Evolutionary conservation across 768 basidiomycete genomes (phyloP).

Genomic region (Astraeus odoratus): DNA sequence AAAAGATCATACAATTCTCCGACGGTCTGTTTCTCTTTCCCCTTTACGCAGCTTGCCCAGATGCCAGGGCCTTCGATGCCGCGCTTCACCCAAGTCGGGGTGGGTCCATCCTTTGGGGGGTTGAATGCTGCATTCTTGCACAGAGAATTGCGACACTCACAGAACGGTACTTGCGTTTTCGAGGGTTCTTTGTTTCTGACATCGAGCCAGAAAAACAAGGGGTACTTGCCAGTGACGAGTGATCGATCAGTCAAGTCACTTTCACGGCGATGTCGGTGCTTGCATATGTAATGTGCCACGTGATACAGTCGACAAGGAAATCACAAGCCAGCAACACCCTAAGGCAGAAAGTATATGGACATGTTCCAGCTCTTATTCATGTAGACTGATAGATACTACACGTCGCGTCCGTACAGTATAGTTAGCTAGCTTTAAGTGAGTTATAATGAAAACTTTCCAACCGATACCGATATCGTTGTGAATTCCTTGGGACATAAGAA

Average conservation of each 20-base stretch:
- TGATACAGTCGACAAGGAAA: too few relatives aligned
- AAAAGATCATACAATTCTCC: conserved; percentile 77
- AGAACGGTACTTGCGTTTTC: conserved; percentile 47
- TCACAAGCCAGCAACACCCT: too few relatives aligned
- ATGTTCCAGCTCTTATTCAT: conserved; percentile 21
- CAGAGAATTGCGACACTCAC: conserved; percentile 26
- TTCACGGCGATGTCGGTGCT: too few relatives aligned
- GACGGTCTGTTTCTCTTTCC: conserved; percentile 73
- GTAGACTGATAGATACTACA: conserved; percentile 8
- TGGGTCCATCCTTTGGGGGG: conserved; percentile 46
- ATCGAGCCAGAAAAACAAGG: conserved; percentile 7
- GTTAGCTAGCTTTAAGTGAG: conserved; percentile 18
- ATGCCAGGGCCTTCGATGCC: conserved; percentile 75
- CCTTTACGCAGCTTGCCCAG: conserved; percentile 83
- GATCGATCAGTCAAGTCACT: not conserved
- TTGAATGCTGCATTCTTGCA: not conserved
- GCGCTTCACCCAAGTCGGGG: conserved; percentile 57
- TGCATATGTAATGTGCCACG: too few relatives aligned
- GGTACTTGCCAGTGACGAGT: too few relatives aligned
- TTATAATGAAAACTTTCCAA: conserved; percentile 17
- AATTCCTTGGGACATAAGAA: not conserved
- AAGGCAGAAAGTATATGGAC: too few relatives aligned
- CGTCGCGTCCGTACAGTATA: conserved; percentile 4
- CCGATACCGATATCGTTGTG: conserved; percentile 3
- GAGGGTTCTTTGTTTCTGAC: conserved; percentile 16